These are phyloP conservation scores for Urostyla sp. DNA, from an alignment of 73 alveolate genomes.

Conservation along the genomic window DNA sequence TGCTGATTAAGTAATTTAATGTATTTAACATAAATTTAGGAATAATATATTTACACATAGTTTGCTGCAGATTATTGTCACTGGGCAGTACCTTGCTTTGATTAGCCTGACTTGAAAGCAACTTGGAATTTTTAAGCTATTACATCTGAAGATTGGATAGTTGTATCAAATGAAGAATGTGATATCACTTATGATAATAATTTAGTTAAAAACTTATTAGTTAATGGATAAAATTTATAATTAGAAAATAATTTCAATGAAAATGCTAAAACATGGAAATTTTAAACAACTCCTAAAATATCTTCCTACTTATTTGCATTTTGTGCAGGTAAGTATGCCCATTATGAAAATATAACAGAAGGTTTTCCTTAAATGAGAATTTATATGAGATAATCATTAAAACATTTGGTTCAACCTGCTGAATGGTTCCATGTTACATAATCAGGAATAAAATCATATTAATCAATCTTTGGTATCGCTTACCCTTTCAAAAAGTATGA, in stretches of 20 bases:
- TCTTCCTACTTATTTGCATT: conserved; percentile 75
- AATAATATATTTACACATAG: conserved; percentile 46
- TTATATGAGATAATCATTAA: conserved; percentile 70
- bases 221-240: not conserved
- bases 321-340: conserved; percentile 74
- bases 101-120: conserved; percentile 70
- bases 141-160: conserved; percentile 93
- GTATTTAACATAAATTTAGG: not conserved
- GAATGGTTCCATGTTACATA: conserved; percentile 40
- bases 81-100: conserved; percentile 65
- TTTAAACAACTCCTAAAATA: conserved; percentile 74
- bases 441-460: conserved; percentile 62
- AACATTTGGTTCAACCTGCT: conserved; percentile 68
- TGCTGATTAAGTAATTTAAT: too few species aligned
- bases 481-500: conserved; percentile 79
- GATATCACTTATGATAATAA: not conserved
- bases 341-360: conserved; percentile 21
- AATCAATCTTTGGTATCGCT: conserved; percentile 62
- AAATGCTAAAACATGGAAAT: conserved; percentile 47
- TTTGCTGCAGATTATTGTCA: conserved; percentile 34
- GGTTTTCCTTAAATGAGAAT: conserved; percentile 71
- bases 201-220: not conserved
- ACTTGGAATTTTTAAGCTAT: conserved; percentile 74
- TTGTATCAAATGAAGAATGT: conserved; percentile 79
- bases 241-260: conserved; percentile 14